Evolutionary conservation across 2,329 filamentous ascomycete genomes (phyloP).

Genomic region (Sporothrix mexicana): DNA sequence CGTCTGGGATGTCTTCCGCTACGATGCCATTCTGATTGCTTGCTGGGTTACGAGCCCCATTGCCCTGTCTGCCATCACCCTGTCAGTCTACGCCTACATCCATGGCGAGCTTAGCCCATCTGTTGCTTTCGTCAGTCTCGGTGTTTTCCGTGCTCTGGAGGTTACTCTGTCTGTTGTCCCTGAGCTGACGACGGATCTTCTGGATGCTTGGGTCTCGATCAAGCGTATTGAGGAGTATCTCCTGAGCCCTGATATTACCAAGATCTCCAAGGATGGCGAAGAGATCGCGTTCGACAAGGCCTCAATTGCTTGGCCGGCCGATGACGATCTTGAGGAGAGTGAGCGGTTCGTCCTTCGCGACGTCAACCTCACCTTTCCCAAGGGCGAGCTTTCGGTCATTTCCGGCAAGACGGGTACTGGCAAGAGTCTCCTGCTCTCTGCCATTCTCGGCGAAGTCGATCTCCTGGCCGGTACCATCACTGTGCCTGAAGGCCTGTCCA

Average conservation of each 20-base stretch:
- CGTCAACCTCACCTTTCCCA: slow-evolving; percentile 69
- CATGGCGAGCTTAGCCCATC: slow-evolving; percentile 70
- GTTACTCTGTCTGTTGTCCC: slow-evolving; percentile 72
- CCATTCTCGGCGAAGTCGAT: slow-evolving; percentile 77
- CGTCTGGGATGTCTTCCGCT: slow-evolving; percentile 69
- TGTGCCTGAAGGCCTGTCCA: slow-evolving; percentile 56
- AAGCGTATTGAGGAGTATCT: slow-evolving; percentile 75
- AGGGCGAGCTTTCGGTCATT: slow-evolving; percentile 72
- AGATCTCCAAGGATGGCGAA: slow-evolving; percentile 60
- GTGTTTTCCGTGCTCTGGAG: slow-evolving; percentile 76
- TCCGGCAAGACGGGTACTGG: slow-evolving; percentile 79
- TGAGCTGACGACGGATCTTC: slow-evolving; percentile 70
- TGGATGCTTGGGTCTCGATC: slow-evolving; percentile 76
- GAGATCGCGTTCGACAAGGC: slow-evolving; percentile 70
- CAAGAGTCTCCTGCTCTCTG: slow-evolving; percentile 75
- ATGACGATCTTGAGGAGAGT: slow-evolving; percentile 61
- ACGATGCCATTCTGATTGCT: slow-evolving; percentile 66
- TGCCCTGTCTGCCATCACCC: slow-evolving; percentile 71
- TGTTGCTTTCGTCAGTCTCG: slow-evolving; percentile 78
- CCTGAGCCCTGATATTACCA: slow-evolving; percentile 66
- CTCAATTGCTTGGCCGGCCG: slow-evolving; percentile 75
- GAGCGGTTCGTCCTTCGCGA: slow-evolving; percentile 69
- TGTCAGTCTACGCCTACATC: slow-evolving; percentile 70
- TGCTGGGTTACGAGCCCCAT: slow-evolving; percentile 79
- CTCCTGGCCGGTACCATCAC: slow-evolving; percentile 67